Evolutionary conservation across 805 yeast species (phyloP).

Genomic region (Kurtzmaniella fragi): DNA sequence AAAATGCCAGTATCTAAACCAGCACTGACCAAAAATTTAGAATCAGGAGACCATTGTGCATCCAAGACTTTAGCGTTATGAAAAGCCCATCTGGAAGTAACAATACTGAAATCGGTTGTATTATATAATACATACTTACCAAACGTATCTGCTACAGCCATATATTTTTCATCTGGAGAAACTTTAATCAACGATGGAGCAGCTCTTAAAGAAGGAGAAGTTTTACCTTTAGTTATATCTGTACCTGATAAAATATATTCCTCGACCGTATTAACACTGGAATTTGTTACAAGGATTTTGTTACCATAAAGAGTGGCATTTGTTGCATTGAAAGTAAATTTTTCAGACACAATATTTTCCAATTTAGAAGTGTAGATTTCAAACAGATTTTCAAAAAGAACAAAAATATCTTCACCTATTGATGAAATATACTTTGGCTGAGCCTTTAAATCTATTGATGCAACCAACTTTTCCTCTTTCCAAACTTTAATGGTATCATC

Average conservation of each 20-base stretch:
- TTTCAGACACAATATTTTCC: slow-evolving; percentile 10
- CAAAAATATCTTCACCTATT: slow-evolving; percentile 12
- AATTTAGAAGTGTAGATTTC: slow-evolving; percentile 15
- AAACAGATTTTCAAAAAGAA: slow-evolving; percentile 26
- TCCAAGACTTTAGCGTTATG: slow-evolving; percentile 79
- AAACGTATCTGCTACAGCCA: slow-evolving; percentile 81
- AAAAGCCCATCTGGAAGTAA: slow-evolving; percentile 93
- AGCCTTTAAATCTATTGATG: slow-evolving; percentile 11
- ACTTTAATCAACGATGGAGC: slow-evolving; percentile 59
- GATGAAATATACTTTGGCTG: slow-evolving; percentile 32
- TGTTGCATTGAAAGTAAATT: slow-evolving; percentile 19
- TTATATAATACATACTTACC: slow-evolving; percentile 83
- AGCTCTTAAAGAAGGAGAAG: slow-evolving; percentile 46
- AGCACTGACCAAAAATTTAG: slow-evolving; percentile 68
- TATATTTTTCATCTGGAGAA: slow-evolving; percentile 61
- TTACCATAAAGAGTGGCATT: slow-evolving; percentile 17
- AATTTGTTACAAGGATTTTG: slow-evolving; percentile 26
- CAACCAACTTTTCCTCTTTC: slow-evolving; percentile 12
- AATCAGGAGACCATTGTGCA: slow-evolving; percentile 75
- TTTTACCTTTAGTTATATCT: slow-evolving; percentile 39
- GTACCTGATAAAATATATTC: slow-evolving; percentile 13
- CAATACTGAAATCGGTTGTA: slow-evolving; percentile 45
- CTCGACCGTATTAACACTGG: slow-evolving; percentile 23
- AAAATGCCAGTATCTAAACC: slow-evolving; percentile 80
- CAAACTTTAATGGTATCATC: slow-evolving; percentile 65